Conservation (phyloP, 1,284 basidiomycete genomes). For the Porodaedalea pini region DNA sequence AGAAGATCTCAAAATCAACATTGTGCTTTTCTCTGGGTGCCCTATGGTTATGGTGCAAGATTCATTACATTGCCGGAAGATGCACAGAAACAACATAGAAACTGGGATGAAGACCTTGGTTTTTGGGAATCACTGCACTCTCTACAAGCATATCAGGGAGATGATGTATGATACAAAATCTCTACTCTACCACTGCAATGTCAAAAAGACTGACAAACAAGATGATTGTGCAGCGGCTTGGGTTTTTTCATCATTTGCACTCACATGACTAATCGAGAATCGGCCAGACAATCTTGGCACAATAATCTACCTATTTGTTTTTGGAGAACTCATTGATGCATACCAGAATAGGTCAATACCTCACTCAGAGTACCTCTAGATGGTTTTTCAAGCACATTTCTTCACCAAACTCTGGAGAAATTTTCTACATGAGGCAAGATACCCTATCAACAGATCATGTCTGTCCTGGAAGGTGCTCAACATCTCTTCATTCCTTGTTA, state of each 20-base stretch:
- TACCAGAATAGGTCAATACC: slow-evolving; percentile 34
- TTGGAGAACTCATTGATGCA: slow-evolving; percentile 36
- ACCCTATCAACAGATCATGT: slow-evolving; percentile 27
- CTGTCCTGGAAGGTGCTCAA: slow-evolving; percentile 34
- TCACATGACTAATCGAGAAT: slow-evolving; percentile 25
- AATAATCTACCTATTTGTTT: slow-evolving; percentile 34
- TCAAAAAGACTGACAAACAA: slow-evolving; percentile 37
- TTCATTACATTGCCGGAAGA: slow-evolving; percentile 34
- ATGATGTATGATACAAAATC: slow-evolving; percentile 22
- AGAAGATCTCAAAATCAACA: background rate
- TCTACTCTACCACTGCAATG: slow-evolving; percentile 35
- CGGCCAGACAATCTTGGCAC: slow-evolving; percentile 27
- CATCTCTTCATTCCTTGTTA: slow-evolving; percentile 31
- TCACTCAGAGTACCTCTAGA: slow-evolving; percentile 32
- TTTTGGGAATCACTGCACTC: slow-evolving; percentile 26
- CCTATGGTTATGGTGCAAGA: slow-evolving; percentile 33
- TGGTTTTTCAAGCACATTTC: slow-evolving; percentile 32
- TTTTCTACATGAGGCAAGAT: slow-evolving; percentile 27
- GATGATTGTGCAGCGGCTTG: slow-evolving; percentile 40
- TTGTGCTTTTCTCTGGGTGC: slow-evolving; percentile 4
- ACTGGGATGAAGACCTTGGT: slow-evolving; percentile 29
- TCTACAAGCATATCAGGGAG: slow-evolving; percentile 26
- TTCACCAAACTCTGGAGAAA: slow-evolving; percentile 36
- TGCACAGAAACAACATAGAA: slow-evolving; percentile 32
- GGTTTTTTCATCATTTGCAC: slow-evolving; percentile 31